A percentile compares a stretch with the other conserved stretches of the same genome.
Conservation (phyloP, 345 rosid species). For the Populus nigra region DNA sequence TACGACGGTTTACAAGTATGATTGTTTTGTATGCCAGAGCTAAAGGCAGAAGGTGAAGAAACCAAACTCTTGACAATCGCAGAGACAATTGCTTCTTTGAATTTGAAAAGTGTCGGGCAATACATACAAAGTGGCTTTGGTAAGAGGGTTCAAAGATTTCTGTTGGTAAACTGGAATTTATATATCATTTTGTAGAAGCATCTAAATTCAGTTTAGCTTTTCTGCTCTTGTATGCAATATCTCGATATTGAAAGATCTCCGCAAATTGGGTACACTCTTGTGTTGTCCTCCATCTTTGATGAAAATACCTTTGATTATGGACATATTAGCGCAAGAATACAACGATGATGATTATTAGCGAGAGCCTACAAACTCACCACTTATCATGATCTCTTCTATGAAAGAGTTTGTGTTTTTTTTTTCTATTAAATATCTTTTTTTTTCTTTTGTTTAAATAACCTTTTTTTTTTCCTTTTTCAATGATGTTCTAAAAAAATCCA, state of each 20-base stretch:
- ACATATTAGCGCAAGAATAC: not conserved
- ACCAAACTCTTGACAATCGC: not conserved
- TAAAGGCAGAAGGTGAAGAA: constrained; percentile 29
- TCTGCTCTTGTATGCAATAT: not conserved
- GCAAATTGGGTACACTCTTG: too few species aligned
- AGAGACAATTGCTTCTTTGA: constrained; percentile 10
- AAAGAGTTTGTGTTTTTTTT: not conserved
- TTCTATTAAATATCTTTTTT: too few species aligned
- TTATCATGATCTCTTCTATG: not conserved
- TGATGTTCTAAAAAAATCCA: too few species aligned
- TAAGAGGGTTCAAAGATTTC: not conserved
- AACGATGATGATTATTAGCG: not conserved
- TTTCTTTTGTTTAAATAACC: too few species aligned
- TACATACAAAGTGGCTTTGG: not conserved
- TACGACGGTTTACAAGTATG: not conserved
- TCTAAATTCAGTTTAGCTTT: not conserved
- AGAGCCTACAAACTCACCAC: not conserved
- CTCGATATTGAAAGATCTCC: not conserved
- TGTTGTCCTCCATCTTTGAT: not conserved
- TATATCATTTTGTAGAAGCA: not conserved
- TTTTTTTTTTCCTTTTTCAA: too few species aligned
- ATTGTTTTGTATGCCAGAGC: constrained; percentile 25
- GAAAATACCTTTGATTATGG: not conserved
- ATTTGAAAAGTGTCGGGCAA: not conserved
- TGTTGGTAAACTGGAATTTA: not conserved